Evolutionary conservation across 1,284 basidiomycete species (phyloP).

Genomic region (Cryptococcus amylolentus): DNA sequence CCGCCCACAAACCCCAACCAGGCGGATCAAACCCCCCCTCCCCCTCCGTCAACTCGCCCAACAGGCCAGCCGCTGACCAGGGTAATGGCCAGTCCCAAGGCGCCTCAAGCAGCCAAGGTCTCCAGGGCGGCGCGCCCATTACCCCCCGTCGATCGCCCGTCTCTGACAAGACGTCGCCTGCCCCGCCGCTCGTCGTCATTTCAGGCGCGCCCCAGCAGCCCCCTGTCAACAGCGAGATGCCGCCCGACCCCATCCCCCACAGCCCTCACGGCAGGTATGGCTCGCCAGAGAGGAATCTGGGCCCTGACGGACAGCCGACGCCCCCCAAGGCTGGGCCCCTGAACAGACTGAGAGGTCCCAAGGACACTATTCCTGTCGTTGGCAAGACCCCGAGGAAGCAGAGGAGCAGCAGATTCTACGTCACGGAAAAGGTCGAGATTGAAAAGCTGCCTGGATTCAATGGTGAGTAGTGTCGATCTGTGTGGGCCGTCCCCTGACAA

Average conservation of each 20-base stretch:
- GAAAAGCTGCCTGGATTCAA: constrained; percentile 90
- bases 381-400: constrained; percentile 95
- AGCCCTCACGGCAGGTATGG: constrained; percentile 53
- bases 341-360: constrained; percentile 55
- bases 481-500: background rate
- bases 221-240: constrained; percentile 56
- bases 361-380: constrained; percentile 91
- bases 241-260: constrained; percentile 58
- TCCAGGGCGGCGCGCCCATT: constrained; percentile 42
- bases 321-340: constrained; percentile 53
- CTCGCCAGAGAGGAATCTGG: constrained; percentile 37
- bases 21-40: constrained; percentile 51
- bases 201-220: constrained; percentile 54
- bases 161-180: constrained; percentile 50
- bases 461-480: constrained; percentile 57
- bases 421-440: constrained; percentile 93
- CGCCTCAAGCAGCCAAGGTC: constrained; percentile 17
- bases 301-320: constrained; percentile 43
- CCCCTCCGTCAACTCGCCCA: constrained; percentile 30
- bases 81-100: background rate
- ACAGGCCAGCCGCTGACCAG: background rate
- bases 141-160: constrained; percentile 44
- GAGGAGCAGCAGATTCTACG: constrained; percentile 90
- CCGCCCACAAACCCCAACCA: constrained; percentile 52
- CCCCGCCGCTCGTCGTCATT: constrained; percentile 86